These are phyloP conservation scores for Marchantia paleacea DNA, from an alignment of 225 moss, liverwort and hornwort genomes.

Conservation along the genomic window DNA sequence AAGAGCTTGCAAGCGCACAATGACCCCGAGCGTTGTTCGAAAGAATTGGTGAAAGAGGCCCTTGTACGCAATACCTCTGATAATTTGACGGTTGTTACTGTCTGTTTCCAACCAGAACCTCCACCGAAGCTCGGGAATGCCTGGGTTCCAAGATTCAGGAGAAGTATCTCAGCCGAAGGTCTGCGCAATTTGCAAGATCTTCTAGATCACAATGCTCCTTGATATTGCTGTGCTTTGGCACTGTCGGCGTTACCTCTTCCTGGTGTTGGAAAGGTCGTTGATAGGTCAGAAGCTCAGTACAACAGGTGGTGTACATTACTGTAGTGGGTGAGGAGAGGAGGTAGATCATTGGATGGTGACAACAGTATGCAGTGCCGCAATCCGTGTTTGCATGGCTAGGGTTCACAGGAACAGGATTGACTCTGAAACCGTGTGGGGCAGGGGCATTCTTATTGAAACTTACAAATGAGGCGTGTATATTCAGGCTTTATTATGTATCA, in stretches of 20 bases:
- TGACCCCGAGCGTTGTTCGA: conserved; percentile 76
- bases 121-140: conserved; percentile 53
- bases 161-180: conserved; percentile 47
- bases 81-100: conserved; percentile 84
- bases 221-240: conserved; percentile 7
- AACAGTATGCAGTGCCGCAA: conserved; percentile 21
- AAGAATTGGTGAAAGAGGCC: conserved; percentile 75
- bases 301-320: conserved; percentile 36
- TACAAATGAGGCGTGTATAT: conserved; percentile 47
- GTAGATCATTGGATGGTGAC: conserved; percentile 24
- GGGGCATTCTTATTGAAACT: conserved; percentile 38
- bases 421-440: conserved; percentile 23
- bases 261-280: background rate
- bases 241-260: background rate
- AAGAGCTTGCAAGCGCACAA: conserved; percentile 81
- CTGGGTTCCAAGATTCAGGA: conserved; percentile 39
- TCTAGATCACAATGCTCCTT: conserved; percentile 23
- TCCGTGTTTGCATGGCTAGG: conserved; percentile 21
- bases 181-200: conserved; percentile 37
- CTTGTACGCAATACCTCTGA: conserved; percentile 67
- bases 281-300: conserved; percentile 16
- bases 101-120: conserved; percentile 69
- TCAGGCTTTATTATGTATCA: conserved; percentile 50
- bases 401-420: conserved; percentile 32
- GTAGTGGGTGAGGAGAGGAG: conserved; percentile 23